A percentile compares a stretch with the other conserved stretches of the same genome.
Evolutionary conservation across 805 yeast genomes (phyloP).

Genomic region (Ogataea pilisensis): DNA sequence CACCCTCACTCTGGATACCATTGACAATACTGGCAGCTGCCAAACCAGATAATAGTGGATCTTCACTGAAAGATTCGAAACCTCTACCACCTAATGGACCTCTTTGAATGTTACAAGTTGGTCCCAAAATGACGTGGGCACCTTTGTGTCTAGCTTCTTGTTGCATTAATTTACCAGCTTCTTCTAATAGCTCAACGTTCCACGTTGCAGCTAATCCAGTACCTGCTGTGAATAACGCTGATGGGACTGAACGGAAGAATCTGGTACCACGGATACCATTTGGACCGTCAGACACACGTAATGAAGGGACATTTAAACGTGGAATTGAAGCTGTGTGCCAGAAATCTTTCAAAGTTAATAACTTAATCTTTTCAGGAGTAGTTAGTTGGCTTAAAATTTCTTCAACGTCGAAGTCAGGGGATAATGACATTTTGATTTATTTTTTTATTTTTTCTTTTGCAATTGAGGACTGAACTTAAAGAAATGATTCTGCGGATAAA

Average conservation of each 20-base stretch:
- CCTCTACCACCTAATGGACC: conserved; percentile 52
- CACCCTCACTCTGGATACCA: conserved; percentile 50
- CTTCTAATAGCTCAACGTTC: conserved; percentile 34
- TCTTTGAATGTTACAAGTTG: conserved; percentile 38
- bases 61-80: conserved; percentile 60
- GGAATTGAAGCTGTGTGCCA: conserved; percentile 38
- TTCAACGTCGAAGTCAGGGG: conserved; percentile 10
- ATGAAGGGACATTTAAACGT: conserved; percentile 33
- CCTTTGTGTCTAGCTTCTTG: conserved; percentile 41
- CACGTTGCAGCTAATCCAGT: conserved; percentile 44
- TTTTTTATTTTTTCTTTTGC: not conserved
- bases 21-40: conserved; percentile 45
- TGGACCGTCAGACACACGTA: conserved; percentile 42
- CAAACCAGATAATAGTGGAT: conserved; percentile 46
- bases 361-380: conserved; percentile 23
- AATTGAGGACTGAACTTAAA: not conserved
- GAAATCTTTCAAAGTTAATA: conserved; percentile 29
- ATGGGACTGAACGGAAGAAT: conserved; percentile 37
- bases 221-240: conserved; percentile 45
- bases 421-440: not conserved
- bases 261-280: conserved; percentile 45
- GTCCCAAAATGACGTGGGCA: conserved; percentile 37
- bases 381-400: conserved; percentile 19
- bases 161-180: conserved; percentile 41
- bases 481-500: not conserved